Conservation (phyloP, 2,329 filamentous ascomycete genomes). For the Apiospora koreana region DNA sequence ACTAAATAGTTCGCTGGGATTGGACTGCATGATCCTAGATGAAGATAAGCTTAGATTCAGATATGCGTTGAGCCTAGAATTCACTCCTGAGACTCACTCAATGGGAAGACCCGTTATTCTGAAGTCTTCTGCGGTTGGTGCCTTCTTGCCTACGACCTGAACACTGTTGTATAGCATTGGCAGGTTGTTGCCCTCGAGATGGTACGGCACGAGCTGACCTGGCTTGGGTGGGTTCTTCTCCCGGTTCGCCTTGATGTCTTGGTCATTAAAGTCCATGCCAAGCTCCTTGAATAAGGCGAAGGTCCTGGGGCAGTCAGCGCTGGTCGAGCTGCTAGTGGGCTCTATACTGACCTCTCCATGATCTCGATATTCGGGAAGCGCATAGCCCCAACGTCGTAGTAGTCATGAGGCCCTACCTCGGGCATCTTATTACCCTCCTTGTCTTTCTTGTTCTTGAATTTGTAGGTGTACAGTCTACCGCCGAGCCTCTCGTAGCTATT, state of each 20-base stretch:
- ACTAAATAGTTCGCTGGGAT: neutral
- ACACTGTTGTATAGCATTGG: neutral
- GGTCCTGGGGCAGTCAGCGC: constrained; percentile 13
- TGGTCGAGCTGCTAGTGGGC: neutral
- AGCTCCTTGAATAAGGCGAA: neutral
- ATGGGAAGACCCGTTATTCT: neutral
- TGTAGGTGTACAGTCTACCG: constrained; percentile 22
- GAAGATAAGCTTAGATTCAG: neutral
- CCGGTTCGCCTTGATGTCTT: neutral
- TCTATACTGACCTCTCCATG: constrained; percentile 18
- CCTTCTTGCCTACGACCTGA: neutral
- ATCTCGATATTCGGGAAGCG: constrained; percentile 22
- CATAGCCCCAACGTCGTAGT: constrained; percentile 27
- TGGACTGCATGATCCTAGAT: neutral
- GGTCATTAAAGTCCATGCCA: neutral
- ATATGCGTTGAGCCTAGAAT: neutral
- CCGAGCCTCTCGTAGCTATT: constrained; percentile 16
- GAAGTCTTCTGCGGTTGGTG: neutral
- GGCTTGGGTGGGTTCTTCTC: neutral
- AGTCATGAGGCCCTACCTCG: constrained; percentile 18
- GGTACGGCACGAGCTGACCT: neutral
- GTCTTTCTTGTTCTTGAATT: constrained; percentile 16
- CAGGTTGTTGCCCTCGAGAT: neutral
- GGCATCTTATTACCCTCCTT: neutral
- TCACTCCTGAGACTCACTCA: neutral